A percentile compares a stretch with the other conserved stretches of the same genome.
These are phyloP conservation scores for Sideroxylon spinosum DNA, from an alignment of 179 eudicot species.

Conservation along the genomic window DNA sequence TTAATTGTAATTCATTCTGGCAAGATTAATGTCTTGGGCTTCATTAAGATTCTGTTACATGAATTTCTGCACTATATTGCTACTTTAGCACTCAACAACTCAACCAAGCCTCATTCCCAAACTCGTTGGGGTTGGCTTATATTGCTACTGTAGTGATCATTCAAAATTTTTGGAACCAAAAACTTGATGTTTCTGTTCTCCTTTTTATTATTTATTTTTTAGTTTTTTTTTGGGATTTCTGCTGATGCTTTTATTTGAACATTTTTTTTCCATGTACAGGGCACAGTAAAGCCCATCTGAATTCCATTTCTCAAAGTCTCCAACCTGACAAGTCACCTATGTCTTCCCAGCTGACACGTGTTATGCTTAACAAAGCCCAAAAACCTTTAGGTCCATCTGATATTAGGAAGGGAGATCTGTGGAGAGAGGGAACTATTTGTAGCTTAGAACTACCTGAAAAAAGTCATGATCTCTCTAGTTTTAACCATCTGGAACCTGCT, in stretches of 20 bases:
- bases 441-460: constrained; percentile 30
- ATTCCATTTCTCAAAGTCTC: constrained; percentile 27
- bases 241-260: neutral
- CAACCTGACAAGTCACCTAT: constrained; percentile 33
- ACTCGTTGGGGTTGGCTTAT: too few relatives aligned
- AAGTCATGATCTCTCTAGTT: constrained; percentile 26
- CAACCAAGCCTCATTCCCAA: too few relatives aligned
- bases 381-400: constrained; percentile 33
- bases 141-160: neutral
- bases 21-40: neutral
- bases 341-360: constrained; percentile 32
- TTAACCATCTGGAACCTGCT: constrained; percentile 31
- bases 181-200: neutral
- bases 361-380: constrained; percentile 27
- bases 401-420: constrained; percentile 30
- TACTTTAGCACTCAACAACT: neutral
- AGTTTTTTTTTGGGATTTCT: neutral
- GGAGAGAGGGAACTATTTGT: constrained; percentile 36
- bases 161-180: neutral
- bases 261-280: constrained; percentile 27
- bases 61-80: neutral
- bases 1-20: neutral
- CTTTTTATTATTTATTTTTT: neutral
- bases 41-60: neutral
- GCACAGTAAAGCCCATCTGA: constrained; percentile 31